A percentile compares a stretch with the other conserved stretches of the same genome.
Conservation (phyloP, 805 yeast genomes). For the Candida ulmi region DNA sequence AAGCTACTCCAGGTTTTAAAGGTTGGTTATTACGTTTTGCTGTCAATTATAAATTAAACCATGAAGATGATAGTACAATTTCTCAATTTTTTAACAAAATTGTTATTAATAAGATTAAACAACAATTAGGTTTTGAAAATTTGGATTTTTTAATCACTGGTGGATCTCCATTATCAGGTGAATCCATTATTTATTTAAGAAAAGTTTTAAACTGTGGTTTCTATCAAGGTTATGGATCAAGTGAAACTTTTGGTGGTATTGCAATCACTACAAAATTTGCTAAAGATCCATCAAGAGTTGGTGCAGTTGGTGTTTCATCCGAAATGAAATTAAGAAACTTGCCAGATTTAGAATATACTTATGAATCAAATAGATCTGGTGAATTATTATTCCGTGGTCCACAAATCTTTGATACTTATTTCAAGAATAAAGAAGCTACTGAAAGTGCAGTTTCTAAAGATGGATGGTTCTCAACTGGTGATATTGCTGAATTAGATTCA, state of each 20-base stretch:
- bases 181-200: conserved; percentile 54
- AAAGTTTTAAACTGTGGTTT: conserved; percentile 52
- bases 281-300: conserved; percentile 45
- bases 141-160: conserved; percentile 41
- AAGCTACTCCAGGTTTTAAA: conserved; percentile 38
- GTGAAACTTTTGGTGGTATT: conserved; percentile 68
- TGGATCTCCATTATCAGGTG: conserved; percentile 66
- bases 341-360: conserved; percentile 54
- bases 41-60: conserved; percentile 34
- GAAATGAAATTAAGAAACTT: conserved; percentile 60
- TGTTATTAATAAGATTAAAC: conserved; percentile 37
- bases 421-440: conserved; percentile 52
- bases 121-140: conserved; percentile 43
- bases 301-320: conserved; percentile 47
- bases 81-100: conserved; percentile 31
- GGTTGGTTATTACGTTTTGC: conserved; percentile 36
- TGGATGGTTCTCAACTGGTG: conserved; percentile 68
- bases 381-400: conserved; percentile 64
- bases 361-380: conserved; percentile 43
- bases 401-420: conserved; percentile 52
- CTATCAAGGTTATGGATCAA: conserved; percentile 71
- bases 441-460: conserved; percentile 43
- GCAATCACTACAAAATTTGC: conserved; percentile 41
- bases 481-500: conserved; percentile 47
- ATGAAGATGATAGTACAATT: conserved; percentile 30